Evolutionary conservation across 106 monocot species (phyloP).

Genomic region (Iris macrosiphon): DNA sequence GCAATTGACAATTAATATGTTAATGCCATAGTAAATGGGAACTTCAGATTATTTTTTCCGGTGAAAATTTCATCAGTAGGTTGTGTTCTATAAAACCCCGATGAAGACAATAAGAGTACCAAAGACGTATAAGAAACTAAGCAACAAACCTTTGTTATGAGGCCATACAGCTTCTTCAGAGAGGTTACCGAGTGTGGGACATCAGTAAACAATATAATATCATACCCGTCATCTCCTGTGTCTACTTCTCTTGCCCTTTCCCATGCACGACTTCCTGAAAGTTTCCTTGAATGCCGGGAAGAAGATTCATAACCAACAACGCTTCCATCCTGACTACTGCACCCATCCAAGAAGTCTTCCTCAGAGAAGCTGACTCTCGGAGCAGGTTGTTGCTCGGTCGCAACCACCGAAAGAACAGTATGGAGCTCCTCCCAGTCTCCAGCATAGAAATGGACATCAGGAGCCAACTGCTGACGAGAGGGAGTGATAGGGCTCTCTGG

Average conservation of each 20-base stretch:
- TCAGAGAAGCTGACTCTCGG: conserved; percentile 58
- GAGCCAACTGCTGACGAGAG: conserved; percentile 47
- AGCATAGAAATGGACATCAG: conserved; percentile 69
- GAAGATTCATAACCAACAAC: conserved; percentile 34
- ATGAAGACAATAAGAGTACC: too few species aligned
- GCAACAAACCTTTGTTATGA: conserved; percentile 68
- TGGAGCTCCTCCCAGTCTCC: conserved; percentile 74
- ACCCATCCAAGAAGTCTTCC: conserved; percentile 63
- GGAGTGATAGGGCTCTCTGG: conserved; percentile 71
- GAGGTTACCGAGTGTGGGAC: conserved; percentile 38
- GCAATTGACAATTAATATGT: too few species aligned
- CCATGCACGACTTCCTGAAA: conserved; percentile 79
- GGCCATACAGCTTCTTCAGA: conserved; percentile 52
- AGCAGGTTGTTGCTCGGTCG: too few species aligned
- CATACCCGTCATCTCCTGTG: conserved; percentile 57
- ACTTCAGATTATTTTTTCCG: too few species aligned
- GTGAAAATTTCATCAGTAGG: too few species aligned
- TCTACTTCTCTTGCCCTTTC: conserved; percentile 66
- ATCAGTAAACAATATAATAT: conserved; percentile 64
- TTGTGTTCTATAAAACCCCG: too few species aligned
- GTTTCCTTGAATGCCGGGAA: conserved; percentile 56
- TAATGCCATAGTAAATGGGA: too few species aligned
- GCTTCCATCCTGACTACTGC: conserved; percentile 65
- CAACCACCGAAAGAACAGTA: conserved; percentile 54
- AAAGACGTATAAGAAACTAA: neutral